These are phyloP conservation scores for Mycena capillaripes DNA, from an alignment of 768 basidiomycete genomes.

Conservation along the genomic window DNA sequence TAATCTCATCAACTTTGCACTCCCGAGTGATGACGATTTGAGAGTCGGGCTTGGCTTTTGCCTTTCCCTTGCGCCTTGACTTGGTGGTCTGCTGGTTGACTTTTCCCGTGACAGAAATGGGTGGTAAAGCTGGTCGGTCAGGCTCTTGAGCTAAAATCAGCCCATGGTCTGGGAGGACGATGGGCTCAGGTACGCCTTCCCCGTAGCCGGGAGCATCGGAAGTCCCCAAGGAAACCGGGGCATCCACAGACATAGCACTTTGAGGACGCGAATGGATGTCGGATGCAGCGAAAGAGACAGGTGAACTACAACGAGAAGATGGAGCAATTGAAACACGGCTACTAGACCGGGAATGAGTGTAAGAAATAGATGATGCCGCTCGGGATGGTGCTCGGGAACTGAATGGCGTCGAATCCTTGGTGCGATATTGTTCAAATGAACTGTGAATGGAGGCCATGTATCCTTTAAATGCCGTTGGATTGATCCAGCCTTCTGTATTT, in stretches of 20 bases:
- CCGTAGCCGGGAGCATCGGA: not conserved
- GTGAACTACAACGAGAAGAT: not conserved
- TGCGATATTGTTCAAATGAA: not conserved
- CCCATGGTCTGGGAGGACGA: not conserved
- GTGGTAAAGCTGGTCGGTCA: not conserved
- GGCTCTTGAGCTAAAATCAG: too few relatives aligned
- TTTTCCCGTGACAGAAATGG: not conserved
- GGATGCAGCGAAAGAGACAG: not conserved
- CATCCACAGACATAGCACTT: conserved; percentile 13
- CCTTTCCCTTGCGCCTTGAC: conserved; percentile 4
- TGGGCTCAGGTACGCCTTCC: not conserved
- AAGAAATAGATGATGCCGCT: not conserved
- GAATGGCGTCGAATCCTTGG: not conserved
- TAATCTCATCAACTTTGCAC: not conserved
- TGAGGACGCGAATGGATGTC: not conserved
- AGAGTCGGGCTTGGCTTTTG: not conserved
- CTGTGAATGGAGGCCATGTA: not conserved
- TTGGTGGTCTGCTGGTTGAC: not conserved
- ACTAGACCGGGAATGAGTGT: not conserved
- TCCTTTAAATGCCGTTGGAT: not conserved
- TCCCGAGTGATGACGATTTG: conserved; percentile 10
- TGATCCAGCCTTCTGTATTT: conserved; percentile 1
- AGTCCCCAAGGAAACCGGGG: not conserved
- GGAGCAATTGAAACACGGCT: not conserved
- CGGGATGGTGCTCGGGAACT: conserved; percentile 9